Evolutionary conservation across 225 moss, liverwort and hornwort genomes (phyloP).

Genomic region (Pseudoscleropodium purum): DNA sequence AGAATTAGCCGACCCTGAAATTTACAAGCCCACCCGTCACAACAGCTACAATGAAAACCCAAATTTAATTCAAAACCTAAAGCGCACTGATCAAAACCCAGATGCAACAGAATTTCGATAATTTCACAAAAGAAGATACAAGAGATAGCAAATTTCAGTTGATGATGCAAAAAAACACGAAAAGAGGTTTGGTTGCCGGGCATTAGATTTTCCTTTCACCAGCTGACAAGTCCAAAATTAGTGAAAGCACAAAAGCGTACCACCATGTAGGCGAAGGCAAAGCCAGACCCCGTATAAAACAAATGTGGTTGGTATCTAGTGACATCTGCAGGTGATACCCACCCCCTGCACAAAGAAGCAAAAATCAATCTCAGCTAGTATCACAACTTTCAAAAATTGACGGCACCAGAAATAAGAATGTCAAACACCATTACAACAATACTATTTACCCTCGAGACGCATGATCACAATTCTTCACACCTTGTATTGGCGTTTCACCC

Average conservation of each 20-base stretch:
- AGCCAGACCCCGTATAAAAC: constrained; percentile 63
- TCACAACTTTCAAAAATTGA: not conserved
- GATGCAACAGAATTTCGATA: not conserved
- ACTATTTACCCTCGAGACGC: not conserved
- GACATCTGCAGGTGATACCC: constrained; percentile 68
- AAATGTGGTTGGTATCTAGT: constrained; percentile 79
- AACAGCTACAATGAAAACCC: not conserved
- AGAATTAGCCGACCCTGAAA: constrained; percentile 84
- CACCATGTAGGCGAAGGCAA: constrained; percentile 90
- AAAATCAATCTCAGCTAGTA: not conserved
- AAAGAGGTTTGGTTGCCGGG: not conserved
- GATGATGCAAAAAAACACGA: no score
- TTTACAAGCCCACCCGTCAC: not conserved
- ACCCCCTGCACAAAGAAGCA: constrained; percentile 45
- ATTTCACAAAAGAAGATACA: not conserved
- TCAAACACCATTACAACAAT: not conserved
- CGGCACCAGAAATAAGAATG: not conserved
- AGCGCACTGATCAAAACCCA: not conserved
- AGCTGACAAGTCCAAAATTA: not conserved
- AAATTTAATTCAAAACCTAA: not conserved
- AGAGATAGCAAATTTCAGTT: not conserved
- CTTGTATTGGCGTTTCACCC: not conserved
- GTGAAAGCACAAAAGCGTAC: constrained; percentile 12
- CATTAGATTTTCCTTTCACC: not conserved
- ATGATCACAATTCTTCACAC: not conserved